A percentile compares a stretch with the other conserved stretches of the same genome.
phyloP scores from a whole-genome alignment of 768 basidiomycete genomes.

The Lepiota brunneoincarnata region DNA sequence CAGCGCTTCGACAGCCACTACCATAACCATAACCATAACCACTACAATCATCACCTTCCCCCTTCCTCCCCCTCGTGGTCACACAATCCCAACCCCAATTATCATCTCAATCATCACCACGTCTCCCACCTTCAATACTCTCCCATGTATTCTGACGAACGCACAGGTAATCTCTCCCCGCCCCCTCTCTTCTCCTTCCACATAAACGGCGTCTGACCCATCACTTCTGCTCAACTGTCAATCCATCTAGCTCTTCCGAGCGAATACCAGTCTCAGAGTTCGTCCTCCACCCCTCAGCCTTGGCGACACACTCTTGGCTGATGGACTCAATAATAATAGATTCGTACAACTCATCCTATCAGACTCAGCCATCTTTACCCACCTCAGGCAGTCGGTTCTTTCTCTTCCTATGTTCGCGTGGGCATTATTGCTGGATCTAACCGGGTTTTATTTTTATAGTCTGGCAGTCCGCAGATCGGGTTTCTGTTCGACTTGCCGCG shows the following conservation, averaged over 20 bases:
- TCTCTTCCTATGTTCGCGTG: neutral
- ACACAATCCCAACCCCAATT: neutral
- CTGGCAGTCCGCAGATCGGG: constrained; percentile 53
- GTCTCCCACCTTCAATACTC: constrained; percentile 31
- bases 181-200: constrained; percentile 5
- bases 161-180: constrained; percentile 42
- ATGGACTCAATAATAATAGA: constrained; percentile 10
- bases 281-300: constrained; percentile 15
- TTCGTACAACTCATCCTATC: neutral
- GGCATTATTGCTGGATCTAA: constrained; percentile 13
- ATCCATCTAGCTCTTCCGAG: constrained; percentile 36
- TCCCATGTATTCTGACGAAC: constrained; percentile 56
- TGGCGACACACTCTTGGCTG: constrained; percentile 6
- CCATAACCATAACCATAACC: constrained; percentile 22
- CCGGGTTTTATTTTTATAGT: constrained; percentile 25
- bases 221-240: constrained; percentile 9
- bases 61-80: neutral
- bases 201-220: too few relatives aligned
- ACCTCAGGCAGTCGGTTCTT: neutral
- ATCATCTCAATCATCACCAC: constrained; percentile 21
- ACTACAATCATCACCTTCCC: constrained; percentile 5
- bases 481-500: constrained; percentile 56
- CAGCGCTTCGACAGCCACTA: constrained; percentile 25
- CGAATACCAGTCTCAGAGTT: constrained; percentile 40
- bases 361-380: neutral